Base-by-base conservation (phyloP, 345 rosid species). In the Aquilaria malaccensis region DNA sequence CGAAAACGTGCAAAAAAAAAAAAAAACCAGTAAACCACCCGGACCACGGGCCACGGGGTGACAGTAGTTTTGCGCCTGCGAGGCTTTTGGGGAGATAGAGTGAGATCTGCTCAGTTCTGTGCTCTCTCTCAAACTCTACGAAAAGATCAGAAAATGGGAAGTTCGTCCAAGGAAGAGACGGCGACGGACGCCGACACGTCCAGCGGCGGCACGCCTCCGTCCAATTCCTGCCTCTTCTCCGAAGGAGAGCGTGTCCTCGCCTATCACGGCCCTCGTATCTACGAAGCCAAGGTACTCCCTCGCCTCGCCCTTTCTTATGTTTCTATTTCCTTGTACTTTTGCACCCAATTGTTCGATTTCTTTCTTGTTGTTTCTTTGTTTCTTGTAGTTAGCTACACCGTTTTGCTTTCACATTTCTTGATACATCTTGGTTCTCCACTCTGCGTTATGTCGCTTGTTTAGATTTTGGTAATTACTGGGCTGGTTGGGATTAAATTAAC, bases 221-320 rank as follows among this genome's bases (percentile, higher is more conserved):
- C 95, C 59, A 60, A 71, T 56, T 76, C 85, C 60, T 64, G 78
- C 50, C 55, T 84, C 69, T 93, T 90, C 80, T 54, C 87, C 33
- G 97, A 89, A 47, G 97, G 98, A 47, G 97, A 93, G 69, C 92
- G 92, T 64, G 96, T 89, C 64, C 92, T 94, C 56, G 97, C 97
- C 50, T 94, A 81, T 76, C 97, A 89, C 74, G 97, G 96, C 48
- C 97, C 96, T 71, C 86, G 96, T 78, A 82, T 94, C 80, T 94
- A 90, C 74, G 93, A 88, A 71, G 97, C 99, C 69, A 94, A 94
- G 97, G 99, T 79, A 80, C 30, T 31, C 58, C 65, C 53, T 72
- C 67, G 61, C 49, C 52, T 55, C 22, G 30, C 37, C 33, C 30
- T 67, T 59, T 49, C 50, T 30, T 43, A 43, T 59, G n/a, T 41